Conservation (phyloP, 192 early-diverging fungal genomes). For the Backusella liffmaniae region DNA sequence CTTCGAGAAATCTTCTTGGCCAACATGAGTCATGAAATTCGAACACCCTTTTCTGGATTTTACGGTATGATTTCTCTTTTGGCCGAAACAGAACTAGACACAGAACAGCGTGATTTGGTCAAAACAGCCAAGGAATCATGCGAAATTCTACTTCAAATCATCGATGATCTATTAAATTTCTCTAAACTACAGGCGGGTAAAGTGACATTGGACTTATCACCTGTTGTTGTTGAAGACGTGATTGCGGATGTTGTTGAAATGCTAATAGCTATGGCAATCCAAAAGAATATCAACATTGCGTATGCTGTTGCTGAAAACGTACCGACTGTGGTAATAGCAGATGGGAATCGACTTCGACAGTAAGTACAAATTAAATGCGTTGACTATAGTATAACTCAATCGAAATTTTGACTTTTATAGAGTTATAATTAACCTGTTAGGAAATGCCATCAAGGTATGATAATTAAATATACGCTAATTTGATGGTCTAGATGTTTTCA, state of each 20-base stretch:
- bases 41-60: slow-evolving; percentile 50
- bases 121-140: slow-evolving; percentile 50
- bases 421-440: slow-evolving; percentile 70
- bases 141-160: slow-evolving; percentile 49
- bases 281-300: slow-evolving; percentile 58
- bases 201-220: slow-evolving; percentile 43
- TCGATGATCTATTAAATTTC: slow-evolving; percentile 51
- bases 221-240: slow-evolving; percentile 42
- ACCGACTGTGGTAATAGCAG: slow-evolving; percentile 59
- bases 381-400: no score
- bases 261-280: slow-evolving; percentile 59
- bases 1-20: slow-evolving; percentile 35
- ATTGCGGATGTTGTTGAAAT: slow-evolving; percentile 54
- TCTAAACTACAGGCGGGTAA: slow-evolving; percentile 50
- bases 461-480: background rate
- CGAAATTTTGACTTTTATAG: background rate
- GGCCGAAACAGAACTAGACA: slow-evolving; percentile 40
- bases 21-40: slow-evolving; percentile 41
- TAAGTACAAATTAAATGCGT: background rate
- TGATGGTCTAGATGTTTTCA: background rate
- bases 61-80: slow-evolving; percentile 49
- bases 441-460: slow-evolving; percentile 66
- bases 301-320: slow-evolving; percentile 58
- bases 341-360: slow-evolving; percentile 67
- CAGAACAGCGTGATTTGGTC: slow-evolving; percentile 51